Evolutionary conservation across 2,329 filamentous ascomycete species (phyloP).

Genomic region (Mycosphaerella sp.): DNA sequence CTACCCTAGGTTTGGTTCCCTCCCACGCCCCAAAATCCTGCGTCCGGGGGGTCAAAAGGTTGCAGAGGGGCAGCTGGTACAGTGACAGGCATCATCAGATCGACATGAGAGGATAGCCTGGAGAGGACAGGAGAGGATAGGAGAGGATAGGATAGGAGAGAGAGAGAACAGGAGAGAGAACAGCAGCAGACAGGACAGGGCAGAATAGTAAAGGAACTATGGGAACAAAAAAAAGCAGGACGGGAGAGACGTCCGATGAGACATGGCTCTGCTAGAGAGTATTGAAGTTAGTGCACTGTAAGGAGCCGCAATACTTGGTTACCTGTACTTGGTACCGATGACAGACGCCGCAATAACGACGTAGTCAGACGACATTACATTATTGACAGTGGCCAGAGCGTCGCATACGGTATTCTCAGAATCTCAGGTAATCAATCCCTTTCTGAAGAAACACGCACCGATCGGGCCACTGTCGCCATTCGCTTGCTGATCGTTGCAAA

Average conservation of each 20-base stretch:
- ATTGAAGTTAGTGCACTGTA: neutral
- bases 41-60: neutral
- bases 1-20: too few relatives aligned
- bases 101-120: neutral
- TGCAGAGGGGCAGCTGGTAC: neutral
- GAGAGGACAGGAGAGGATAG: too few relatives aligned
- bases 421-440: too few relatives aligned
- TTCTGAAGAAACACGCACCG: too few relatives aligned
- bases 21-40: neutral
- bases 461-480: too few relatives aligned
- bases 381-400: neutral
- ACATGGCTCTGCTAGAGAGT: neutral
- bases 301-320: neutral
- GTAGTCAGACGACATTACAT: neutral
- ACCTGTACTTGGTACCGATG: too few relatives aligned
- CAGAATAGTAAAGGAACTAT: too few relatives aligned
- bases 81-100: slow-evolving; percentile 4
- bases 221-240: too few relatives aligned
- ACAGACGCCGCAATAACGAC: neutral
- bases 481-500: neutral
- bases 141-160: too few relatives aligned
- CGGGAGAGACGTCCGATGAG: neutral
- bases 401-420: neutral
- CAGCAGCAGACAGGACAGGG: too few relatives aligned
- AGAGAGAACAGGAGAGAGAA: too few relatives aligned